A percentile compares a stretch with the other conserved stretches of the same genome.
Conservation (phyloP, 2,329 filamentous ascomycete species). For the Calonectria leucothoes region DNA sequence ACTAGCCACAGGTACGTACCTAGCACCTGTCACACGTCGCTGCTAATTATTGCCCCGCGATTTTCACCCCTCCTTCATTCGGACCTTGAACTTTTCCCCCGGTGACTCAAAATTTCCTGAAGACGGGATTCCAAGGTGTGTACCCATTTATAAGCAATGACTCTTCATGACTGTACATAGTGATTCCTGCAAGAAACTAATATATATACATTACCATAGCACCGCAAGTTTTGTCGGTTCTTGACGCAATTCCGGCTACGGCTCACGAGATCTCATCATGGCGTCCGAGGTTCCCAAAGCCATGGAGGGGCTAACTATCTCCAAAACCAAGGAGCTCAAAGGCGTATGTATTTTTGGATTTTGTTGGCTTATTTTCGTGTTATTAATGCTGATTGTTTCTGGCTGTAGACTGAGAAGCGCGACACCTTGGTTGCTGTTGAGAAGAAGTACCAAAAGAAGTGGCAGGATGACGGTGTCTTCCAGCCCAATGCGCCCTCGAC, state of each 20-base stretch:
- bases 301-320: slow-evolving; percentile 63
- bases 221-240: slow-evolving; percentile 36
- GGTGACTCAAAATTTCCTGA: slow-evolving; percentile 48
- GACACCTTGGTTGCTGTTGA: slow-evolving; percentile 85
- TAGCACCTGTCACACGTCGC: slow-evolving; percentile 11
- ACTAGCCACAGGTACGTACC: slow-evolving; percentile 33
- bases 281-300: slow-evolving; percentile 58
- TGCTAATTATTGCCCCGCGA: slow-evolving; percentile 46
- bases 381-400: slow-evolving; percentile 24
- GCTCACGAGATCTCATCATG: slow-evolving; percentile 52
- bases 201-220: neutral
- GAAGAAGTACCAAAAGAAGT: slow-evolving; percentile 89
- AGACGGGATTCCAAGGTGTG: slow-evolving; percentile 38
- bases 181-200: slow-evolving; percentile 15
- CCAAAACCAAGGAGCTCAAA: slow-evolving; percentile 72
- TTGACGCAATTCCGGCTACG: slow-evolving; percentile 28
- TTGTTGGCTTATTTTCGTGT: neutral
- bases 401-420: slow-evolving; percentile 81
- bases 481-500: slow-evolving; percentile 86
- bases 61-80: slow-evolving; percentile 50
- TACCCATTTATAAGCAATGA: neutral
- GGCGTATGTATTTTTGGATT: slow-evolving; percentile 55
- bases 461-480: slow-evolving; percentile 71
- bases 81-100: slow-evolving; percentile 23
- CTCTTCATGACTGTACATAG: neutral